Conservation (phyloP, 2,329 filamentous ascomycete species). For the Hypomyces rosellus region DNA sequence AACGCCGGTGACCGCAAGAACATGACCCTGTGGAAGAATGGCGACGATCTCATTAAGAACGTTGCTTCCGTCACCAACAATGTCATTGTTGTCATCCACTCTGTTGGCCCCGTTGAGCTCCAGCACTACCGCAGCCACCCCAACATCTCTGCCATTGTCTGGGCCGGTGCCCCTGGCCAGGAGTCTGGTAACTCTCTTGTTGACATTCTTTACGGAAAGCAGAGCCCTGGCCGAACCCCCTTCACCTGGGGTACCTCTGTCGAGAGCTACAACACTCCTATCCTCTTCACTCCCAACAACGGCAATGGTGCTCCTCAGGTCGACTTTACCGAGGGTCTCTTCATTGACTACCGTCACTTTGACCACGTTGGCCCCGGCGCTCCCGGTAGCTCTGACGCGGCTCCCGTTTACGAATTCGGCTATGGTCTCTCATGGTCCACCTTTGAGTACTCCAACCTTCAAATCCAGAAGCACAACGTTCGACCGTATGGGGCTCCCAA, state of each 20-base stretch:
- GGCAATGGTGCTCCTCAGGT: slow-evolving; percentile 60
- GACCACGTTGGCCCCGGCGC: slow-evolving; percentile 47
- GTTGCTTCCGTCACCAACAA: slow-evolving; percentile 75
- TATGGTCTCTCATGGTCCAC: slow-evolving; percentile 75
- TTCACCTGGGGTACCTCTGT: slow-evolving; percentile 71
- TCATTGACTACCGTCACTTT: slow-evolving; percentile 66
- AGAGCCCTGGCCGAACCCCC: slow-evolving; percentile 71
- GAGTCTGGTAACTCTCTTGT: slow-evolving; percentile 74
- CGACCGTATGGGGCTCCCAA: slow-evolving; percentile 51
- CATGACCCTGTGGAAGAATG: slow-evolving; percentile 79
- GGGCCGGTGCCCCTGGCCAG: slow-evolving; percentile 76
- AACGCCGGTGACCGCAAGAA: slow-evolving; percentile 90
- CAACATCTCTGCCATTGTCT: slow-evolving; percentile 79
- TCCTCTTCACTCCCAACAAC: slow-evolving; percentile 65
- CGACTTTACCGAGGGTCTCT: slow-evolving; percentile 69
- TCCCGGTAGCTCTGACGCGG: slow-evolving; percentile 23
- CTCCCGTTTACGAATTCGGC: slow-evolving; percentile 75
- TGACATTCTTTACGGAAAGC: slow-evolving; percentile 76
- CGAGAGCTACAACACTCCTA: slow-evolving; percentile 60
- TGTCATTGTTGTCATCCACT: slow-evolving; percentile 89
- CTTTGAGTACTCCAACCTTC: slow-evolving; percentile 66
- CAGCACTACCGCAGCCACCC: slow-evolving; percentile 66
- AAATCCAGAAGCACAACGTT: slow-evolving; percentile 45
- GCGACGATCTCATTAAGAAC: slow-evolving; percentile 73
- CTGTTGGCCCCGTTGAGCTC: slow-evolving; percentile 71